Percentiles rank a stretch among this genome's conserved stretches.
These are phyloP conservation scores for Buddleja alternifolia DNA, from an alignment of 257 asterid species.

Conservation along the genomic window DNA sequence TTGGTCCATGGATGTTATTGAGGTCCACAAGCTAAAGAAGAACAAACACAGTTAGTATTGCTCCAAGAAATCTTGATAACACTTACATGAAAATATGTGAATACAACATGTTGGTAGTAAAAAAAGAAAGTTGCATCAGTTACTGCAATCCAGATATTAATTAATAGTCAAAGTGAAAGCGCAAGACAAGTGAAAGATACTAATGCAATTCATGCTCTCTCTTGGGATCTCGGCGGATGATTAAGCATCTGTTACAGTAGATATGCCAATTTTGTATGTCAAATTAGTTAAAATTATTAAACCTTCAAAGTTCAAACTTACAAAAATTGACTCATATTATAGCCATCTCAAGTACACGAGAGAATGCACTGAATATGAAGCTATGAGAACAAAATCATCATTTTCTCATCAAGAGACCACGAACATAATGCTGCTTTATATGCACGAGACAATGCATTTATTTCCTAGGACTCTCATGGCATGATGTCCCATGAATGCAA, in stretches of 20 bases:
- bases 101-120: not conserved
- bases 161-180: too few relatives aligned
- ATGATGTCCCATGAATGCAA: not conserved
- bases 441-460: not conserved
- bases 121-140: not conserved
- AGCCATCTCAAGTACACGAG: not conserved
- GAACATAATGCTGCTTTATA: not conserved
- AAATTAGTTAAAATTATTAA: not conserved
- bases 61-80: slow-evolving; percentile 8
- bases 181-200: not conserved
- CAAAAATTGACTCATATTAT: not conserved
- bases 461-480: not conserved
- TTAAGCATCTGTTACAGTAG: not conserved
- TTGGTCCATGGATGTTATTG: slow-evolving; percentile 61
- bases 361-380: slow-evolving; percentile 3
- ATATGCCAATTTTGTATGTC: not conserved
- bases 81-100: slow-evolving; percentile 4
- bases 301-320: not conserved
- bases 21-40: slow-evolving; percentile 72
- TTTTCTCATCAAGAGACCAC: not conserved
- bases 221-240: not conserved
- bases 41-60: not conserved
- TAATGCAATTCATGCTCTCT: not conserved
- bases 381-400: not conserved
- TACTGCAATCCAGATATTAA: not conserved